Evolutionary conservation across 306 rosid genomes (phyloP).

Genomic region (Spatholobus suberectus): DNA sequence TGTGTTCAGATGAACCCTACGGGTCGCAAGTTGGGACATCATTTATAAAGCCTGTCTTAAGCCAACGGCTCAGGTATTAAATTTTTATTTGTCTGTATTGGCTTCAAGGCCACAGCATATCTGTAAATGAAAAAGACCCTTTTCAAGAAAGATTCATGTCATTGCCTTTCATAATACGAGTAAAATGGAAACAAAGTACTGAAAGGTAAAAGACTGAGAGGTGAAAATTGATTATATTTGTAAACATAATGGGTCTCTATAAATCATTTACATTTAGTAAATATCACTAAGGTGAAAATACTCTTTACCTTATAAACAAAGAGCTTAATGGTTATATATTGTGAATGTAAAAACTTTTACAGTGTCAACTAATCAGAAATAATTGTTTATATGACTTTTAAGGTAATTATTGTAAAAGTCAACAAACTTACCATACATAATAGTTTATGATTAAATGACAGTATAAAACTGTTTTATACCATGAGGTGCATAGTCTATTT

Average conservation of each 20-base stretch:
- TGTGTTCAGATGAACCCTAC: neutral
- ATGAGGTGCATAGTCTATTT: too few species aligned
- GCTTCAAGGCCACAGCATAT: conserved; percentile 20
- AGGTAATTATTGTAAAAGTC: too few species aligned
- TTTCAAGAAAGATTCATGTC: neutral
- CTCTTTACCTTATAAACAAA: neutral
- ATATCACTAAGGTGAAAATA: neutral
- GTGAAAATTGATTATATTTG: neutral
- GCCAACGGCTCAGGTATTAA: neutral
- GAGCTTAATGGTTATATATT: too few species aligned
- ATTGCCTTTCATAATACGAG: conserved; percentile 1
- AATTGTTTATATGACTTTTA: too few species aligned
- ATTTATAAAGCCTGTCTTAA: conserved; percentile 13
- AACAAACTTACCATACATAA: too few species aligned
- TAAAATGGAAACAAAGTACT: neutral
- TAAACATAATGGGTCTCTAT: neutral
- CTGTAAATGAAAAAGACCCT: conserved; percentile 27
- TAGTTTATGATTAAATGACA: too few species aligned
- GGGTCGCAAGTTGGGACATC: conserved; percentile 31
- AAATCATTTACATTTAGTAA: neutral
- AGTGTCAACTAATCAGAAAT: too few species aligned
- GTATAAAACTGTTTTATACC: too few species aligned
- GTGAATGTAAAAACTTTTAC: too few species aligned
- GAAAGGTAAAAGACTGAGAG: neutral
- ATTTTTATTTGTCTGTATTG: conserved; percentile 10